Evolutionary conservation across 805 yeast species (phyloP), one percentile per base, ranked within the genome.

Genomic region (Starmerella apis): DNA sequence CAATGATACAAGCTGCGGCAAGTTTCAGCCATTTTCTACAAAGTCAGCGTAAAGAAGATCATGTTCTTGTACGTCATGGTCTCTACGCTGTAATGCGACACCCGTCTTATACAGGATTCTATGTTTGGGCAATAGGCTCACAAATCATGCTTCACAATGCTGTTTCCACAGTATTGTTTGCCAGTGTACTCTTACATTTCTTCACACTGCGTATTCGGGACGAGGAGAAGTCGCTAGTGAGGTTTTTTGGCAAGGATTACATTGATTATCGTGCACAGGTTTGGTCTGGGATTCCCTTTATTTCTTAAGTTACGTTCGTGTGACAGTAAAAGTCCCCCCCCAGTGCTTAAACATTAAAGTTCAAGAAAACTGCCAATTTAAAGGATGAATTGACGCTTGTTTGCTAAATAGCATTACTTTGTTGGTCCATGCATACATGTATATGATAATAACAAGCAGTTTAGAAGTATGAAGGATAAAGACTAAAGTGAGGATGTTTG

Each of bases 61-160:
- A 92, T 63, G 66, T 57, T 9, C 70, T 92, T 38, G 81, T 92
- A 11, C 85, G 86, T 0, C 57, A 65, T 10, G 97, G 96, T 0
- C 68, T 90, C 3, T 92, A 90, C 64, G 51, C 71, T 1, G 55
- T 66, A 23, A 67, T 77, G 14, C 72, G 98, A 53, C 98, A 92
- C 64, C 98, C 98, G 6, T 81, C 94, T 43, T 92, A 92, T 65
- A 74, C 79, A 36, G 98, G 96, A 0, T 92, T 83, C 64, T 88
- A 79, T 61, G 79, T 86, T 77, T 92, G 97, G 96, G 90, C 94
- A 13, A 56, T 88, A 3, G 96, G 96, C 0, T 72, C 86, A 1
- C 95, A 90, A 63, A 22, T 92, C 42, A 56, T 81, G 52, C 65
- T 90, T 50, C 66, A 78, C 41, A 92, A 87, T 65, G 79, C 83